Percentiles rank a stretch among this genome's conserved stretches.
Evolutionary conservation across 2,329 filamentous ascomycete genomes (phyloP).

Genomic region (Exophiala dermatitidis): DNA sequence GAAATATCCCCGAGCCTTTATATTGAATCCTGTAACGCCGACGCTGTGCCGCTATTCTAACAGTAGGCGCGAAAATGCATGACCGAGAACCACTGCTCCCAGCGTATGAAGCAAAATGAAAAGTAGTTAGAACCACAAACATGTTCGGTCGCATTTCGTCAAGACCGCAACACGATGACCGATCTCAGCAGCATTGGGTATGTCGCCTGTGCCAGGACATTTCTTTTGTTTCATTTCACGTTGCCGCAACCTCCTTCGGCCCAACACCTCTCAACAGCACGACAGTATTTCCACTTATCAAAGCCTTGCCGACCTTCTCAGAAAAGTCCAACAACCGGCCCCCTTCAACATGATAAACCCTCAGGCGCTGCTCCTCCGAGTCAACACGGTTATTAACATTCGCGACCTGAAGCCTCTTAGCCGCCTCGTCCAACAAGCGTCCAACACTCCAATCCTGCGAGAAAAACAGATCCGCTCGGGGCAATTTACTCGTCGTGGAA

Average conservation of each 20-base stretch:
- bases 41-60: too few relatives aligned
- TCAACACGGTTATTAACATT: conserved; percentile 41
- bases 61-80: too few relatives aligned
- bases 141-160: too few relatives aligned
- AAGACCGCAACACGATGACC: too few relatives aligned
- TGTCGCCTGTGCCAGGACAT: too few relatives aligned
- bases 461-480: conserved; percentile 74
- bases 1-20: too few relatives aligned
- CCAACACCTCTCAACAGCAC: conserved; percentile 81
- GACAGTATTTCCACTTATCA: conserved; percentile 80
- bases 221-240: not conserved
- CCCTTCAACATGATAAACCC: conserved; percentile 89
- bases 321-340: conserved; percentile 79
- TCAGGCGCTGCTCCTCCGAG: conserved; percentile 60
- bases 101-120: too few relatives aligned
- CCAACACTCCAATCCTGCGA: conserved; percentile 85
- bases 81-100: too few relatives aligned
- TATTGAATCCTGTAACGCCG: too few relatives aligned
- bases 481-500: conserved; percentile 74
- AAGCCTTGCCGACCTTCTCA: conserved; percentile 68
- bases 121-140: too few relatives aligned
- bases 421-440: conserved; percentile 45
- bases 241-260: conserved; percentile 42
- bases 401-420: conserved; percentile 37
- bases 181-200: too few relatives aligned